Base-by-base conservation (phyloP, 345 rosid species). In the Gossypium longicalyx region DNA sequence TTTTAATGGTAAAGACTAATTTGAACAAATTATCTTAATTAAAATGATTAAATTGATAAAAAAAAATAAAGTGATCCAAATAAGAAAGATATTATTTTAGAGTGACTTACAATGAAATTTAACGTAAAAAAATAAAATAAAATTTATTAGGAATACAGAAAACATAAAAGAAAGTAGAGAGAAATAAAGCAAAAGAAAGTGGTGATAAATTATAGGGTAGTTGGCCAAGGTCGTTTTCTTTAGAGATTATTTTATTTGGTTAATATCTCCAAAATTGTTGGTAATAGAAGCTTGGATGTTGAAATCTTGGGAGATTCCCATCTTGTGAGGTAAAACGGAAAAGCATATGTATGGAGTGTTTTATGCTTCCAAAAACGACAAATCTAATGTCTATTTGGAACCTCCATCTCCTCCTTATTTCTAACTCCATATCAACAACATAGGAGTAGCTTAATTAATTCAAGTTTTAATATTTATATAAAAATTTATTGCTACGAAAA, bases 271-370 rank as follows among this genome's bases (percentile, higher is more conserved):
- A 48, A 23, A 68, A 25, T 25, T 25, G 16, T 47, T 25, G 23
- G 59, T 25, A 49, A 49, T 49, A 16, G 72, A 48, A 68, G 15
- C 43, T 7, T 48, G 49, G 59, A 49, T 15, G 72, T 25, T 54
- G 72, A 49, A 49, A 19, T 68, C 72, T 15, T 22, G 20, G 44
- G 73, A 27, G 73, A 69, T 69, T 51, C 60, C 73, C 59, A 10
- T 10, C 43, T 17, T 51, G 60, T 17, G 25, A 51, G 25, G 73
- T 7, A 29, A 52, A 67, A n/a, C 57, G 3, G 43, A 16, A 51
- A 69, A 67, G 54, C 43, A 48, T 23, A 48, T 23, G 9, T 23
- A 3, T 20, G 1, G 56, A 15, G 41, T 2, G 41, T 29, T 13
- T 23, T 47, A 47, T 22, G 57, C 23, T 27, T 69, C 27, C n/a